A percentile compares a stretch with the other conserved stretches of the same genome.
These are phyloP conservation scores for Penicillium atrosanguineum DNA, from an alignment of 495 filamentous ascomycete genomes.

Conservation along the genomic window DNA sequence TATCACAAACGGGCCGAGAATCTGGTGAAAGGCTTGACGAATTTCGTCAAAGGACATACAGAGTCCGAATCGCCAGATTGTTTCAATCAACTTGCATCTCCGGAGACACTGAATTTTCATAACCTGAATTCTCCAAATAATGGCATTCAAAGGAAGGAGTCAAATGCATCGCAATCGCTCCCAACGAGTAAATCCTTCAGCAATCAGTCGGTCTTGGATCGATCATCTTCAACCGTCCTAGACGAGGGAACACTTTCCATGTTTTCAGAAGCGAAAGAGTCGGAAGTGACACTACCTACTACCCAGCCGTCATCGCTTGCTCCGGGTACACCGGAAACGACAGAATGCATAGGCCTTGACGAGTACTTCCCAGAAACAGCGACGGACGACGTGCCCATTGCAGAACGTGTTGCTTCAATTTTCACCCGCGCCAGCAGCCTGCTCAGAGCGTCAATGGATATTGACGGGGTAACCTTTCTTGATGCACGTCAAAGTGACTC, in stretches of 20 bases:
- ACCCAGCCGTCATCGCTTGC: no score
- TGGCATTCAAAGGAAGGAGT: no score
- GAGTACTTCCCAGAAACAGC: background rate
- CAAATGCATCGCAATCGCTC: no score
- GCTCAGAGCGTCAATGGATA: constrained; percentile 37
- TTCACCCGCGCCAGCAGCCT: constrained; percentile 38
- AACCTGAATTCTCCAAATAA: constrained; percentile 1
- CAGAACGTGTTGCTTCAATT: constrained; percentile 22
- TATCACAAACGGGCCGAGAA: constrained; percentile 26
- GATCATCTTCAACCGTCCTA: no score
- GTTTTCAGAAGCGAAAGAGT: no score
- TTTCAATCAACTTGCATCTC: constrained; percentile 3
- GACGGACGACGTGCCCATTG: constrained; percentile 6
- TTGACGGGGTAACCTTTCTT: constrained; percentile 43
- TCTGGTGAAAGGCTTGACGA: constrained; percentile 32
- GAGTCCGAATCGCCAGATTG: constrained; percentile 24
- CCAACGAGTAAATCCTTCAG: no score
- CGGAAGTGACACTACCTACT: no score
- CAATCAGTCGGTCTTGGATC: no score
- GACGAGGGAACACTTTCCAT: no score
- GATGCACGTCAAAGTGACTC: constrained; percentile 33
- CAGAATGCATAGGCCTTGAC: background rate
- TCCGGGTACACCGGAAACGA: background rate
- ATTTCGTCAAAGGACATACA: constrained; percentile 29
- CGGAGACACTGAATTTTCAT: background rate